phyloP scores from a whole-genome alignment of 1,284 basidiomycete genomes.

The Coniferiporia weirii region DNA sequence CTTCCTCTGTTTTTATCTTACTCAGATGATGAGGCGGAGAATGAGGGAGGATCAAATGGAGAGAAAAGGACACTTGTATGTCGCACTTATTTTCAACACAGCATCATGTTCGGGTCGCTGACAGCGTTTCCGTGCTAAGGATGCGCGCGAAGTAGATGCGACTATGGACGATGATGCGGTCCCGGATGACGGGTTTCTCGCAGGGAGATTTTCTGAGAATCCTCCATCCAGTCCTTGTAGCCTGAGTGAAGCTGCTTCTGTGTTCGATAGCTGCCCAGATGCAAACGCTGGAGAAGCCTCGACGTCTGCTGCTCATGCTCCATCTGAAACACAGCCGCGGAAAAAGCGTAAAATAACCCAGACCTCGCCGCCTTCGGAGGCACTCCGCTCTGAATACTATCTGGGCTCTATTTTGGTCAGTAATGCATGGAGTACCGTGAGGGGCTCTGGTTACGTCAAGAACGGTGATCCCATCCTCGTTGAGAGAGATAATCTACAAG shows the following conservation, averaged over 20 bases:
- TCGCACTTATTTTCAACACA: background rate
- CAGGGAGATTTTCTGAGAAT: background rate
- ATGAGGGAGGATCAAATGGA: background rate
- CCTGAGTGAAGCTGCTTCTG: slow-evolving; percentile 1
- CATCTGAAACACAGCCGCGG: background rate
- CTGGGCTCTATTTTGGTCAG: slow-evolving; percentile 66
- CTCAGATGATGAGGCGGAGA: slow-evolving; percentile 30
- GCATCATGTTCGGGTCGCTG: background rate
- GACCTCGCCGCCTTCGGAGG: background rate
- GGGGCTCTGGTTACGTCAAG: slow-evolving; percentile 64
- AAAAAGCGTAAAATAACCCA: slow-evolving; percentile 6
- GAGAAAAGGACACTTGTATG: background rate
- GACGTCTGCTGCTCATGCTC: background rate
- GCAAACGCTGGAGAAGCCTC: background rate
- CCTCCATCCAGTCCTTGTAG: slow-evolving; percentile 10
- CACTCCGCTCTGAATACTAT: slow-evolving; percentile 31
- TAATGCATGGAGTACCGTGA: slow-evolving; percentile 79
- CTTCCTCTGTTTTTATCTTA: slow-evolving; percentile 33
- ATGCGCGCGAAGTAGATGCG: background rate
- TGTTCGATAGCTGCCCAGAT: background rate
- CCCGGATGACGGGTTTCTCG: background rate
- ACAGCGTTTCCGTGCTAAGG: background rate
- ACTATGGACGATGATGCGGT: background rate
- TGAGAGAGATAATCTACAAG: slow-evolving; percentile 46
- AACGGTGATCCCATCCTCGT: slow-evolving; percentile 56